A percentile compares a stretch with the other conserved stretches of the same genome.
phyloP scores from a whole-genome alignment of 108 stramenopile genomes.

The Skeletonema potamos region DNA sequence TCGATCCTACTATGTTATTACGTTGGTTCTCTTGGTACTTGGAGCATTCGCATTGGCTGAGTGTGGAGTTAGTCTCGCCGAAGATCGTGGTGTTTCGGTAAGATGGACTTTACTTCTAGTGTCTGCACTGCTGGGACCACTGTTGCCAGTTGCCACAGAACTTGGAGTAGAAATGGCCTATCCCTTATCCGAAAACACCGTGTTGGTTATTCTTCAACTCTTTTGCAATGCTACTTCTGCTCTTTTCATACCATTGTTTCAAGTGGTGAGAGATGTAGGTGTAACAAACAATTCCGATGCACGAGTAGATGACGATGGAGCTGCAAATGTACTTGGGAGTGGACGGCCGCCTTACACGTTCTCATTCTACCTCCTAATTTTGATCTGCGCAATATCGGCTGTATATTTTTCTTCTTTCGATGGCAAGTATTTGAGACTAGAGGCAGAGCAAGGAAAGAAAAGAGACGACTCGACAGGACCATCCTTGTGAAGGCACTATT shows the following conservation, averaged over 20 bases:
- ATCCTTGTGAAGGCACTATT: not conserved
- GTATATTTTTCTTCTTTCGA: slow-evolving; percentile 89
- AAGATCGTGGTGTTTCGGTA: slow-evolving; percentile 62
- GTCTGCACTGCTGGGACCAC: slow-evolving; percentile 77
- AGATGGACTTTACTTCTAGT: slow-evolving; percentile 72
- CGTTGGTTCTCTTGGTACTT: slow-evolving; percentile 66
- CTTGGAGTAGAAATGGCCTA: slow-evolving; percentile 84
- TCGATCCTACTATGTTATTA: slow-evolving; percentile 79
- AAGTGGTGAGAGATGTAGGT: slow-evolving; percentile 72
- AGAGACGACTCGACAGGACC: slow-evolving; percentile 15
- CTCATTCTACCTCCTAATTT: slow-evolving; percentile 81
- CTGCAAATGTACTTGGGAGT: slow-evolving; percentile 41
- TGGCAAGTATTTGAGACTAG: slow-evolving; percentile 76
- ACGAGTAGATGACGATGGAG: slow-evolving; percentile 31
- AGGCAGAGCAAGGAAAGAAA: slow-evolving; percentile 68
- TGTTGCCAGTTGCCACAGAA: slow-evolving; percentile 84
- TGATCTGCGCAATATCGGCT: slow-evolving; percentile 70
- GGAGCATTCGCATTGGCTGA: slow-evolving; percentile 84
- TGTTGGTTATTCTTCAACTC: slow-evolving; percentile 85
- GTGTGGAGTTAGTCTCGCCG: slow-evolving; percentile 84
- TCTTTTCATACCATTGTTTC: slow-evolving; percentile 85
- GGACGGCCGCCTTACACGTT: slow-evolving; percentile 81
- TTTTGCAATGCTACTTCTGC: slow-evolving; percentile 84
- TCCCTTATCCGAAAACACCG: slow-evolving; percentile 84
- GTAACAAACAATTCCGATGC: slow-evolving; percentile 11